These are phyloP conservation scores for Trametes versicolor DNA, from an alignment of 1,284 basidiomycete species.

Conservation along the genomic window DNA sequence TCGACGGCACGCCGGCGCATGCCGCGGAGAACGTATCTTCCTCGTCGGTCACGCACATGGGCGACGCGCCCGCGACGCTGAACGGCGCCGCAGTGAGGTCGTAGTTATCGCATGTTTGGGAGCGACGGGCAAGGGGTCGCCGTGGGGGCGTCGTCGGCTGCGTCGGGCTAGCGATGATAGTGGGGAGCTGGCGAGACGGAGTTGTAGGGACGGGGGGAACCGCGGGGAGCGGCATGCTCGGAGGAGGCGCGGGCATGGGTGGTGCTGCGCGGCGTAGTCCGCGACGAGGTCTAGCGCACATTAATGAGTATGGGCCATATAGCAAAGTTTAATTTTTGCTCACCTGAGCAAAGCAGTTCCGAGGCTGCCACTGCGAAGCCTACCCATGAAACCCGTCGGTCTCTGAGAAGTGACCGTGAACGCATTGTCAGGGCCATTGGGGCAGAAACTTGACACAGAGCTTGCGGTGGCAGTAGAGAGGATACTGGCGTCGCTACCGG, in stretches of 20 bases:
- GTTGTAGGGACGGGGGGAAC: slow-evolving; percentile 29
- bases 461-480: slow-evolving; percentile 27
- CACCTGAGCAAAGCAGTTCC: slow-evolving; percentile 38
- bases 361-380: slow-evolving; percentile 43
- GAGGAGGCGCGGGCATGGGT: slow-evolving; percentile 26
- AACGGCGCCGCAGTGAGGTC: slow-evolving; percentile 29
- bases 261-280: slow-evolving; percentile 31
- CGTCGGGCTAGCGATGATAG: slow-evolving; percentile 25
- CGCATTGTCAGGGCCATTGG: slow-evolving; percentile 6
- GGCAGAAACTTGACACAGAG: slow-evolving; percentile 17
- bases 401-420: slow-evolving; percentile 22
- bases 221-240: slow-evolving; percentile 26
- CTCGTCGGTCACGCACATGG: slow-evolving; percentile 28
- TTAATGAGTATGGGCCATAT: background rate
- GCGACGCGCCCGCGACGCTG: slow-evolving; percentile 30
- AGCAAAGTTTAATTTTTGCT: background rate
- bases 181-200: slow-evolving; percentile 30
- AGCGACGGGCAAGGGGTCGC: slow-evolving; percentile 36
- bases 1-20: slow-evolving; percentile 18
- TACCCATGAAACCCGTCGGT: slow-evolving; percentile 34
- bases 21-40: slow-evolving; percentile 30
- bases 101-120: slow-evolving; percentile 38
- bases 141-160: slow-evolving; percentile 30
- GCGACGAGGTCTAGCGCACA: slow-evolving; percentile 23
- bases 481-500: slow-evolving; percentile 41